Evolutionary conservation across 495 filamentous ascomycete genomes (phyloP), one percentile per base, ranked within the genome.

Genomic region (Hypoxylon trugodes): DNA sequence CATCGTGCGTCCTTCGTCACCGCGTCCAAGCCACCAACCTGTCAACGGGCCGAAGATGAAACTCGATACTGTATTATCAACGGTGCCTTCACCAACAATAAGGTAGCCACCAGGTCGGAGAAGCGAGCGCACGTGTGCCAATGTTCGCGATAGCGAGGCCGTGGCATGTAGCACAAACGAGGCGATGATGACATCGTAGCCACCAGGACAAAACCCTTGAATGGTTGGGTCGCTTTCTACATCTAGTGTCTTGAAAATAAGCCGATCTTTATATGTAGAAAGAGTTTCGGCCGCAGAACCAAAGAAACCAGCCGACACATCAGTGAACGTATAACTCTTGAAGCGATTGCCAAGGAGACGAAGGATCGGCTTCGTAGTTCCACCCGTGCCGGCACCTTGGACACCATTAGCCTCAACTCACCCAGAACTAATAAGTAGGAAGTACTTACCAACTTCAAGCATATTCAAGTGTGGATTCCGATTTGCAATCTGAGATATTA

Each of bases 321-420:
- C 72, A 1, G 80, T 79, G 48, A 53, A 83, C 1, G 77, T 81
- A 43, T 82, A 82, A 10, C n/a, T n/a, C n/a, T n/a, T n/a, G 71
- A 74, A 0, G 10, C 8, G 24, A 48, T 28, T 10, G 41, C n/a
- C n/a, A n/a, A 4, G 8, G 22, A n/a, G 21, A 21, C 4, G 22
- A 22, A 45, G 22, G 5, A 45, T 32, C 16, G n/a, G 74, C 60
- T 25, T 81, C 75, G 25, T 77, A 9, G 79, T 67, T 9, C 73
- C 76, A 0, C 81, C 81, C 2, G 80, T 81, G 2, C 74, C 77
- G 7, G 75, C 76, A 28, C 83, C 82, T 41, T n/a, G n/a, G n/a
- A n/a, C n/a, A n/a, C n/a, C n/a, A n/a, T n/a, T n/a, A n/a, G n/a
- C n/a, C n/a, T n/a, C n/a, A n/a, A n/a, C n/a, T n/a, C n/a, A n/a